These are phyloP conservation scores for Syncephalis plumigaleata DNA, from an alignment of 371 early-diverging fungal species.

Conservation along the genomic window DNA sequence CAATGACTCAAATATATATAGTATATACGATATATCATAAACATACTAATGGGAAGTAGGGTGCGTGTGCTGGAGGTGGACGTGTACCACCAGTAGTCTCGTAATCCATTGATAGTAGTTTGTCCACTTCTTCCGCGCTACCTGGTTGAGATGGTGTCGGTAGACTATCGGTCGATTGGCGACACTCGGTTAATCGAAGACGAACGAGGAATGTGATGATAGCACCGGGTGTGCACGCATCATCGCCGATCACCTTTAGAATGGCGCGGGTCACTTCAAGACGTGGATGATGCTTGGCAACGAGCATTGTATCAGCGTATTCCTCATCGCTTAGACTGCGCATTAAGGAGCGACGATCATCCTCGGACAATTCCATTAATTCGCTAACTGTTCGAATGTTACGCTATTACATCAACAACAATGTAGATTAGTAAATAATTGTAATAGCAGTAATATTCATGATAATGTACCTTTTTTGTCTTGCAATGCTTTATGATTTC, in stretches of 20 bases:
- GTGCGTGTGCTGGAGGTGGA: slow-evolving; percentile 32
- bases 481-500: slow-evolving; percentile 16
- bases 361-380: slow-evolving; percentile 33
- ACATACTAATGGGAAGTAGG: slow-evolving; percentile 29
- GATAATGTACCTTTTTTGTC: background rate
- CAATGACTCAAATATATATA: too few relatives aligned
- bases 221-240: slow-evolving; percentile 57
- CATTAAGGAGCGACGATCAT: slow-evolving; percentile 31
- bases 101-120: background rate
- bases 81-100: slow-evolving; percentile 4
- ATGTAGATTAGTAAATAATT: too few relatives aligned
- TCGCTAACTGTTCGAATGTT: slow-evolving; percentile 27
- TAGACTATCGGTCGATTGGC: background rate
- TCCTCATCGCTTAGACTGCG: slow-evolving; percentile 25
- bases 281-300: slow-evolving; percentile 59
- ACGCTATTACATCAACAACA: too few relatives aligned
- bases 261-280: background rate
- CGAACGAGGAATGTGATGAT: slow-evolving; percentile 60
- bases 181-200: slow-evolving; percentile 13
- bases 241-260: slow-evolving; percentile 47
- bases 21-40: too few relatives aligned
- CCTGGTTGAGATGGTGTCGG: background rate
- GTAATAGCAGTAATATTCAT: too few relatives aligned
- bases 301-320: slow-evolving; percentile 43
- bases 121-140: slow-evolving; percentile 1